Evolutionary conservation across 768 basidiomycete species (phyloP), one percentile per base, ranked within the genome.

Genomic region (Lentinus brumalis): DNA sequence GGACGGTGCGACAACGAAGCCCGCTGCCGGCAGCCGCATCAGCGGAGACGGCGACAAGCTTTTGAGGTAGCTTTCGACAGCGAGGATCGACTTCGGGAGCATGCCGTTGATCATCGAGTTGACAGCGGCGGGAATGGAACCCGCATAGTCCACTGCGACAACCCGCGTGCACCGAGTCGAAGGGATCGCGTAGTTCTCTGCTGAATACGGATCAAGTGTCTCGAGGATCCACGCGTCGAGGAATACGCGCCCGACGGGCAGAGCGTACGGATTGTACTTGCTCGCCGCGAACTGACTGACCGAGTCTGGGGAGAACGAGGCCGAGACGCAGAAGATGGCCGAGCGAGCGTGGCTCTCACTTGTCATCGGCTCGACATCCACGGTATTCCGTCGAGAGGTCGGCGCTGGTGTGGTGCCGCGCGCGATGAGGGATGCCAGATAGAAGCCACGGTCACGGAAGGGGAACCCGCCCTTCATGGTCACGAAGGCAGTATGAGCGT

Each of bases 141-240:
- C 96, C 9, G 88, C 87, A 69, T 88, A 94, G 73, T 98, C 96
- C 60, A 95, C 82, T 1, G 92, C 89, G 3, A 91, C 85, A 42
- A 96, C 78, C 58, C 92, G 81, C 46, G 91, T 94, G 72, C 93
- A 96, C 50, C 90, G 76, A 41, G 95, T 93, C 4, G 94, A 97
- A 1, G 96, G 97, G 47, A 98, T 96, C 12, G 93, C 84, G 70
- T 94, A 96, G 64, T 93, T 94, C 74, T 96, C 94, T 61, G 88
- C 88, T 26, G 93, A 90, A 66, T 98, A 98, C 0, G 96, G 95
- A 70, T 98, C 96, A 50, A 98, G 83, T 4, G 96, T 98, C 77
- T 99, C 95, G 67, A 97, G 75, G 35, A 96, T 86, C 97, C 97
- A 99, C 2, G 91, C 96, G 68, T 98, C 95, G 6, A 99, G 76